phyloP scores from a whole-genome alignment of 140 eudicot species.

The Flaveria floridana region DNA sequence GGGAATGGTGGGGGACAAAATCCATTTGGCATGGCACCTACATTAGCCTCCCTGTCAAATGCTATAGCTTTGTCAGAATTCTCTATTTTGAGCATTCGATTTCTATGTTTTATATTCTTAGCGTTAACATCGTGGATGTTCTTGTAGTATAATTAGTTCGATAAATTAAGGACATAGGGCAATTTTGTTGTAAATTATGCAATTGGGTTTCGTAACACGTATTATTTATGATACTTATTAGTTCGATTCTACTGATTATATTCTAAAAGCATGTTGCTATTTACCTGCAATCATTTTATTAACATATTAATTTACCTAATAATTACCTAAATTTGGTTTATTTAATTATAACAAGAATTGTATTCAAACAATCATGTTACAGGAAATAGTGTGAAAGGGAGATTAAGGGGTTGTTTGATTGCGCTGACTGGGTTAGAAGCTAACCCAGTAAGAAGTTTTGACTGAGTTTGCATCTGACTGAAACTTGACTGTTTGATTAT shows the following conservation, averaged over 20 bases:
- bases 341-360: too few species aligned
- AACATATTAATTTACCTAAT: not conserved
- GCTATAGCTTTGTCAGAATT: slow-evolving; percentile 21
- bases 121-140: slow-evolving; percentile 20
- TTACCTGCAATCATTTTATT: too few species aligned
- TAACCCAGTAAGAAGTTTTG: too few species aligned
- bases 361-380: too few species aligned
- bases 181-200: slow-evolving; percentile 35
- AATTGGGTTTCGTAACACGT: not conserved
- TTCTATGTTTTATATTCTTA: not conserved
- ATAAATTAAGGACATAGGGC: slow-evolving; percentile 26
- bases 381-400: too few species aligned
- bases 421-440: too few species aligned
- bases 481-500: too few species aligned
- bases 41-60: slow-evolving; percentile 24
- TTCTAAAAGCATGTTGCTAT: not conserved
- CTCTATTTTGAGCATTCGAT: not conserved
- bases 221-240: not conserved
- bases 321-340: too few species aligned
- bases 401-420: too few species aligned
- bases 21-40: slow-evolving; percentile 30
- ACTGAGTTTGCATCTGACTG: too few species aligned
- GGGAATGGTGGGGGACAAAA: slow-evolving; percentile 30
- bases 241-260: not conserved
- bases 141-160: slow-evolving; percentile 25